Base-by-base conservation (phyloP, 1,284 basidiomycete genomes). In the Boletellus deceptivus region DNA sequence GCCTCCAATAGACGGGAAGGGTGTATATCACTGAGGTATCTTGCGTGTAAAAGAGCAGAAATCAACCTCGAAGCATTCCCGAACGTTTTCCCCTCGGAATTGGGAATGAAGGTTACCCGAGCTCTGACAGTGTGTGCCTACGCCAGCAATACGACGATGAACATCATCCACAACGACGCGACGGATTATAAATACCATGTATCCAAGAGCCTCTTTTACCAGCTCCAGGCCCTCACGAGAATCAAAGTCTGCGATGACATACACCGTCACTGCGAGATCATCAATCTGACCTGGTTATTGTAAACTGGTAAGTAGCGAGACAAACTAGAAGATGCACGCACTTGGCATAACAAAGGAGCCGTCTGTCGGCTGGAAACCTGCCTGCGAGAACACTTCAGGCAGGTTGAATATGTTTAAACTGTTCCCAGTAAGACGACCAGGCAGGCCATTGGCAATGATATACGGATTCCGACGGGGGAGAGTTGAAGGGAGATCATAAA, bases 401-500 rank as follows among this genome's bases (percentile, higher is more conserved):
- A 66, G 42, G 42, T 56, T 63, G 41, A 66, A 69, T 16, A 68
- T 54, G 13, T 54, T 49, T 25, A 67, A 43, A 24, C 25, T 29
- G 18, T 9, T 48, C n/a, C 41, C 46, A n/a, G 52, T 54, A 4
- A 38, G 50, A 4, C 33, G 48, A 24, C 52, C 43, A 31, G 67
- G 47, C 11, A 54, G 45, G 14, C 20, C 43, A 4, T 77, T 69
- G 1, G 83, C 78, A 58, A 82, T 81, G 49, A 93, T 83, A 56
- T 86, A 82, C 24, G 70, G 71, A 65, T 93, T 97, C 14, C 96
- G 75, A 22, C 86, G 77, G 50, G 75, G 73, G 38, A 78, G 75
- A 0, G 91, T 84, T 0, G 79, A 80, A 0, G 93, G 89, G 3
- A 93, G 78, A 63, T 97, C 91, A 65, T 97, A 98, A 72, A 98